Base-by-base conservation (phyloP, 192 early-diverging fungal species). In the Jimgerdemannia lactiflua region DNA sequence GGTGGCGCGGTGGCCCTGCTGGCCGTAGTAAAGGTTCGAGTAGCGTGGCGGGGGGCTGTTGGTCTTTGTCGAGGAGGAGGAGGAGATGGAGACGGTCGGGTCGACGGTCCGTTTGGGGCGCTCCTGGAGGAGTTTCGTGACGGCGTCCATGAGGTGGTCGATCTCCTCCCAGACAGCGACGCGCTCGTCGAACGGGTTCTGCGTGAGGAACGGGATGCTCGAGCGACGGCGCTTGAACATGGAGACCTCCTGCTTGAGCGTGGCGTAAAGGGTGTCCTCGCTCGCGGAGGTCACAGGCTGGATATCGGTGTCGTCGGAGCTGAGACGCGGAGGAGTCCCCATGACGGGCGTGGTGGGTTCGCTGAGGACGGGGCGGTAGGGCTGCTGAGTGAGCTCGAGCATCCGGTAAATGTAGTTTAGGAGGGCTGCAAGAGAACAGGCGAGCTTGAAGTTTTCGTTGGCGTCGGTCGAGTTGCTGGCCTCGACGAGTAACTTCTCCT, bases 351-450 rank as follows among this genome's bases (percentile, higher is more conserved):
- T 7, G 11, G 49, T 7, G 4, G 49, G 49, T 54, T 54, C 49
- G 49, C 49, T 54, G 49, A 54, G 11, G 49, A 54, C 67, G 20
- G 67, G 7, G 4, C 20, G 20, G 8, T 67, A 41, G 40, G 19
- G 67, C 67, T 67, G 19, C 40, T 82, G 76, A 74, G 75, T 74
- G 19, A 67, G 75, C 69, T 89, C 83, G 43, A 88, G 71, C 17
- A 89, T 80, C 11, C 79, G 68, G 70, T 89, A 89, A 6, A 86
- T 69, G 40, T 87, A 79, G 1, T 78, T 81, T n/a, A 89, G 68
- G 11, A 89, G 64, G 4, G 83, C 85, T 20, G 88, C 88, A 18
- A 89, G 70, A 17, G 88, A 78, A 77, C 88, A 89, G 42, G 84
- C 85, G 49, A 89, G 72, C 68, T 83, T 84, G 67, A 87, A 88